phyloP scores from a whole-genome alignment of 2,329 filamentous ascomycete genomes.

The Ciborinia camelliae region DNA sequence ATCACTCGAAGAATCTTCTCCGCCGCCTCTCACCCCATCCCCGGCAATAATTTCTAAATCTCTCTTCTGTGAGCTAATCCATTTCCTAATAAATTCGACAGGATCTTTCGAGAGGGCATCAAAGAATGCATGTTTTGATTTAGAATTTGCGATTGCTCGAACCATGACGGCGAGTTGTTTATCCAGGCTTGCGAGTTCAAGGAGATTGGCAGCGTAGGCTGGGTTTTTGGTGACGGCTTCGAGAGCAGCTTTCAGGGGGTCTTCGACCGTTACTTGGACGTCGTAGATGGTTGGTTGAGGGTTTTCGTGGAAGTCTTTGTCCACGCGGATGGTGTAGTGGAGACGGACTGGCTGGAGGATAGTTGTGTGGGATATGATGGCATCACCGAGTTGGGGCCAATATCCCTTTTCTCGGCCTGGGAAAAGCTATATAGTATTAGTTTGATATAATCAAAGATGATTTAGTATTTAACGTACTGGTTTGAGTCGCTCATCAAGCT shows the following conservation, averaged over 20 bases:
- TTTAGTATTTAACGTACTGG: constrained; percentile 53
- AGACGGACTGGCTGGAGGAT: constrained; percentile 79
- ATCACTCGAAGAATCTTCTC: constrained; percentile 54
- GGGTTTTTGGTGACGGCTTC: constrained; percentile 65
- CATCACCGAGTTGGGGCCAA: constrained; percentile 81
- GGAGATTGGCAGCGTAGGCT: constrained; percentile 67
- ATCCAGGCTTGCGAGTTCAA: constrained; percentile 73
- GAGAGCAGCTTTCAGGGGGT: constrained; percentile 70
- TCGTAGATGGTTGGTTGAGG: constrained; percentile 85
- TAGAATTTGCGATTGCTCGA: constrained; percentile 78
- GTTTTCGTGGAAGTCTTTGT: constrained; percentile 73
- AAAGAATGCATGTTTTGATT: constrained; percentile 88
- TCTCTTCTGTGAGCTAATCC: constrained; percentile 84
- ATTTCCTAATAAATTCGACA: constrained; percentile 76
- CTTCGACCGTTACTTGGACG: constrained; percentile 77
- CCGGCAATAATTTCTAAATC: constrained; percentile 36
- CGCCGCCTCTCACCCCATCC: constrained; percentile 49
- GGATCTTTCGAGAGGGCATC: constrained; percentile 76
- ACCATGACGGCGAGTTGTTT: constrained; percentile 81
- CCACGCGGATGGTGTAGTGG: constrained; percentile 89
- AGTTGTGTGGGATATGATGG: constrained; percentile 73
- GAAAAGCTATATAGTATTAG: constrained; percentile 14
- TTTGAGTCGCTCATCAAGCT: constrained; percentile 79
- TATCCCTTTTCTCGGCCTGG: constrained; percentile 63
- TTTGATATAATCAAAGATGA: constrained; percentile 27